Conservation (phyloP, 108 stramenopile species). For the Fistulifera pelliculosa region DNA sequence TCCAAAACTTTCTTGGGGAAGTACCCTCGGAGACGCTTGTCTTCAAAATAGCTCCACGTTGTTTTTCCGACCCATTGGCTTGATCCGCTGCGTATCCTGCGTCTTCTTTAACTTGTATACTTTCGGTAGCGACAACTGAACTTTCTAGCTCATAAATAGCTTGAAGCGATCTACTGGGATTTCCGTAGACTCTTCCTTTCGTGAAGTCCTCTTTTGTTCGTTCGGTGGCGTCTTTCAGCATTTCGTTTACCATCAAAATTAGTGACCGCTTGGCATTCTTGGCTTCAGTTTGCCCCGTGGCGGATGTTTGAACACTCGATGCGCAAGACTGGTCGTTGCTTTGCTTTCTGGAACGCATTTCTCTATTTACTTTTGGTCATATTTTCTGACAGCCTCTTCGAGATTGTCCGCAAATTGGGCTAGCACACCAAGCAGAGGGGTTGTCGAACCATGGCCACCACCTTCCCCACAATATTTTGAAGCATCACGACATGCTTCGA, state of each 20-base stretch:
- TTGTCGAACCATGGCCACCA: constrained; percentile 52
- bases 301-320: constrained; percentile 16
- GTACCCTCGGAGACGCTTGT: too few species aligned
- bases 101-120: too few species aligned
- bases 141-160: constrained; percentile 58
- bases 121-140: too few species aligned
- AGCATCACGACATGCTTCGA: constrained; percentile 62
- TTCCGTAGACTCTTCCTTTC: constrained; percentile 42
- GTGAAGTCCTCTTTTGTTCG: constrained; percentile 51
- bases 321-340: constrained; percentile 10
- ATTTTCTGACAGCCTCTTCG: constrained; percentile 49
- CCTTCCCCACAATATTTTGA: constrained; percentile 69
- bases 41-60: too few species aligned
- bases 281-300: constrained; percentile 3
- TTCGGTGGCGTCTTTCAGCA: constrained; percentile 57
- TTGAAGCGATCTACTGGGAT: constrained; percentile 45
- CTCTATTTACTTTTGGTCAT: constrained; percentile 37
- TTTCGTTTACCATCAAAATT: constrained; percentile 65
- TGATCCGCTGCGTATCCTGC: too few species aligned
- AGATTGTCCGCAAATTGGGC: constrained; percentile 55
- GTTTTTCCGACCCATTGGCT: too few species aligned
- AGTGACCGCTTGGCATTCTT: constrained; percentile 32
- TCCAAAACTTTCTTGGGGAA: too few species aligned
- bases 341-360: constrained; percentile 32
- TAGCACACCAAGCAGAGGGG: constrained; percentile 53